phyloP scores from a whole-genome alignment of 176 grass and related monocot genomes.

The Oryza coarctata region DNA sequence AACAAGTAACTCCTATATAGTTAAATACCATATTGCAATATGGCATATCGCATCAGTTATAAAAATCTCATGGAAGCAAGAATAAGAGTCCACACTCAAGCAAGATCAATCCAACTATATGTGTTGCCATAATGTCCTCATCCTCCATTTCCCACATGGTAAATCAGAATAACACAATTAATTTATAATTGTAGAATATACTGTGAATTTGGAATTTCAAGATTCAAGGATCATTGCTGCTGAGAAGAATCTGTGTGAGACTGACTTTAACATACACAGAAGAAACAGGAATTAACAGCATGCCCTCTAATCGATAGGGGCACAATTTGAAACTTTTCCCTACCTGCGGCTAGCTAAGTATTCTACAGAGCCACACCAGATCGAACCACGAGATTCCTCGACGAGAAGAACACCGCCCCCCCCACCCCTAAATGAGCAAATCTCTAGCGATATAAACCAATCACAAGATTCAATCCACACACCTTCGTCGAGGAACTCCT shows the following conservation, averaged over 20 bases:
- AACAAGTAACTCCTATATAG: conserved; percentile 11
- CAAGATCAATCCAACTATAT: neutral
- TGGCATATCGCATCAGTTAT: neutral
- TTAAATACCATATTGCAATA: neutral
- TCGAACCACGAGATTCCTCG: conserved; percentile 14
- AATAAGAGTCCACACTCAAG: neutral
- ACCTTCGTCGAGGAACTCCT: conserved; percentile 39
- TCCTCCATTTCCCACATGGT: neutral
- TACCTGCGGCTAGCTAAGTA: neutral
- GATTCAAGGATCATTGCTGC: neutral
- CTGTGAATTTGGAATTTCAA: neutral
- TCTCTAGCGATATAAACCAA: neutral
- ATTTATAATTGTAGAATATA: neutral
- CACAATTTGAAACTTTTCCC: neutral
- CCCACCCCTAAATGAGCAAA: neutral
- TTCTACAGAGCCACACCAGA: conserved; percentile 14
- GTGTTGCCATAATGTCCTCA: neutral
- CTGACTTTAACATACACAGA: neutral
- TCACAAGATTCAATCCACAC: neutral
- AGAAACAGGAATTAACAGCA: neutral
- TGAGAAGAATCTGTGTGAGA: neutral
- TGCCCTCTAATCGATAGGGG: neutral
- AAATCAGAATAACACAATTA: neutral
- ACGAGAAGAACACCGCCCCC: no score
- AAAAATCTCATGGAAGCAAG: neutral